Evolutionary conservation across 2,329 filamentous ascomycete genomes (phyloP), one percentile per base, ranked within the genome.

Genomic region (Trichoderma afroharzianum): DNA sequence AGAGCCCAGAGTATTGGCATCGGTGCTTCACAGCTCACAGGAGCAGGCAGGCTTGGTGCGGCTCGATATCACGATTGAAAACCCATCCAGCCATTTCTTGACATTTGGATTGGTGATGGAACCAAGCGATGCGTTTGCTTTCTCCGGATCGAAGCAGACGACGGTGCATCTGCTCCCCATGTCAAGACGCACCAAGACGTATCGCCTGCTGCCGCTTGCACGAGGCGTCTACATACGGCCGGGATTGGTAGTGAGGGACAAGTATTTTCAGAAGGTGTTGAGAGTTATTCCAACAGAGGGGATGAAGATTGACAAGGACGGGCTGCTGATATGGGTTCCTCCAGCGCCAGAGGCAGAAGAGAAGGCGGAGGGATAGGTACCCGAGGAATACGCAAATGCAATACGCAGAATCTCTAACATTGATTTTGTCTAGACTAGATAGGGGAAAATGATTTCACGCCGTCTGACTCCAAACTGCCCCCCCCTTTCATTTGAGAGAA

Each of bases 21-120:
- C 86, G 0, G 85, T 87, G 3, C 82, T 85, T 4, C 85, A 88
- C 74, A 79, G 81, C 24, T 76, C 78, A 3, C 77, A 77, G 12
- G 75, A 77, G 30, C 74, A 75, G 55, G 71, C 80, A 68, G 70
- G 77, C 12, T 77, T 88, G 9, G 74, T 88, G 58, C 81, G 84
- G 70, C 79, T 90, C 15, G 82, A 86, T 55, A 79, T 89, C 78
- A 93, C 90, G 4, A 90, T 99, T 71, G 96, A 99, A 82, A 99
- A 99, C 79, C 93, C 95, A 0, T 98, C 95, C 0, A 92, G 91
- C 79, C 96, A 99, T 80, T 97, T 97, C 81, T 88, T 99, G 63
- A 97, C 95, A 0, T 99, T 99, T 82, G 94, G 93, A 33, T 81
- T 98, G 63, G 90, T 87, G 30, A 97, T 99, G 94, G 95, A 99